Base-by-base conservation (phyloP, 2,329 filamentous ascomycete species). In the Epichloe aotearoae region DNA sequence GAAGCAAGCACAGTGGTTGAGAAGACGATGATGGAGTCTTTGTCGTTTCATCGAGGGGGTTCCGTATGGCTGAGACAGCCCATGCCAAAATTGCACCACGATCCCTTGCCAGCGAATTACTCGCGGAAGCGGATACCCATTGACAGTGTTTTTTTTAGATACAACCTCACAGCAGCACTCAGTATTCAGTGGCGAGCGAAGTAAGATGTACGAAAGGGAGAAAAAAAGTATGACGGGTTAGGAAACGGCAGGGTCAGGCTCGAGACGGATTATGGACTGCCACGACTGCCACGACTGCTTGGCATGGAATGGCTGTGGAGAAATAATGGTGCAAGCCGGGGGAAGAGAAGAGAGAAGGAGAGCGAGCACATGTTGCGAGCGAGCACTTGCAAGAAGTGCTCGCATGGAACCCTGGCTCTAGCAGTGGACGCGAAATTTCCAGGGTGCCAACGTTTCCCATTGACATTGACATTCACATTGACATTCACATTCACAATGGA, bases 31-130 rank as follows among this genome's bases (percentile, higher is more conserved):
- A 51, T 52, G 41, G 38, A 52, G 46, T 52, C 38, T 51, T 51
- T 51, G 51, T 52, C 52, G 57, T 57, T 59, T 59, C 61, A 62
- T 62, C 55, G 56, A 58, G 55, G 56, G 56, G 55, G 34, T 51
- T 46, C 30, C 17, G 23, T 44, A 47, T 23, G 54, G 52, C 55
- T 51, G 52, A 53, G 54, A 54, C 55, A 54, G 53, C 53, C 55
- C 53, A 47, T 46, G 47, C 47, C 45, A 30, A 38, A 47, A 48
- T 26, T 23, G 26, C 44, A 49, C 37, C 26, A 39, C 30, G 17
- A 39, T 33, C 6, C 19, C 17, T 49, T 36, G 46, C 41, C 41
- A 30, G 30, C 30, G 30, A 30, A 30, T 30, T 11, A 30, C 30
- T 30, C 30, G 30, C 30, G 30, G 30, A 8, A 30, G 30, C 30